These are phyloP conservation scores for Podila horticola DNA, from an alignment of 192 early-diverging fungal species.

Conservation along the genomic window DNA sequence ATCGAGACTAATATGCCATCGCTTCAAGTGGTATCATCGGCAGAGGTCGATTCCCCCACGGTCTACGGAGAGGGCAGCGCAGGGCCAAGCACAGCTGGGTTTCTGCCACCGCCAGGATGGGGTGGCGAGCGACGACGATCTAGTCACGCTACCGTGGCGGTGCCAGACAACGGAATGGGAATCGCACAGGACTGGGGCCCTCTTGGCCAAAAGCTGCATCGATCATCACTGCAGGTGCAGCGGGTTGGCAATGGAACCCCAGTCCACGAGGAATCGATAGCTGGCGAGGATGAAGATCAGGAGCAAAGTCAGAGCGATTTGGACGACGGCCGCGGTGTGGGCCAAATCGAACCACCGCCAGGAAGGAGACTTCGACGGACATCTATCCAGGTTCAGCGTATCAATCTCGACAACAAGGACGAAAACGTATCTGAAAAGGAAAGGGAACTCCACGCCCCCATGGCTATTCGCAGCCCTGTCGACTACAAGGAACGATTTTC, in stretches of 20 bases:
- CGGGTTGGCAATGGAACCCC: neutral
- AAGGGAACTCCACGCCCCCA: neutral
- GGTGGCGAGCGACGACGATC: slow-evolving; percentile 39
- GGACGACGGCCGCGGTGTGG: slow-evolving; percentile 40
- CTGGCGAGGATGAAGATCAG: neutral
- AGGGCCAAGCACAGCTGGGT: slow-evolving; percentile 30
- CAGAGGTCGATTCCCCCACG: slow-evolving; percentile 18
- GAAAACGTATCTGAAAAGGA: neutral
- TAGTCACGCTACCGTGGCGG: slow-evolving; percentile 31
- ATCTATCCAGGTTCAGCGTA: slow-evolving; percentile 4
- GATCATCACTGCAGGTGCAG: slow-evolving; percentile 20
- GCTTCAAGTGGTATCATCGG: neutral
- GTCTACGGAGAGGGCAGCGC: slow-evolving; percentile 15
- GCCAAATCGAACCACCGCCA: neutral
- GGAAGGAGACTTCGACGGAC: neutral
- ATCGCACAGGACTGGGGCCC: slow-evolving; percentile 25
- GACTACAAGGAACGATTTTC: slow-evolving; percentile 30
- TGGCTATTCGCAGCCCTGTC: neutral
- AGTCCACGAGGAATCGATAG: neutral
- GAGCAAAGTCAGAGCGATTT: neutral
- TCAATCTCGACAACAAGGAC: slow-evolving; percentile 15
- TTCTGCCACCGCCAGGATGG: slow-evolving; percentile 35
- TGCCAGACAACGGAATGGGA: slow-evolving; percentile 28
- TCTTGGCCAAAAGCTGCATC: slow-evolving; percentile 11
- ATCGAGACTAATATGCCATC: slow-evolving; percentile 18